Percentiles rank a stretch among this genome's conserved stretches.
Conservation (phyloP, 768 basidiomycete species). For the Multifurca ochricompacta region DNA sequence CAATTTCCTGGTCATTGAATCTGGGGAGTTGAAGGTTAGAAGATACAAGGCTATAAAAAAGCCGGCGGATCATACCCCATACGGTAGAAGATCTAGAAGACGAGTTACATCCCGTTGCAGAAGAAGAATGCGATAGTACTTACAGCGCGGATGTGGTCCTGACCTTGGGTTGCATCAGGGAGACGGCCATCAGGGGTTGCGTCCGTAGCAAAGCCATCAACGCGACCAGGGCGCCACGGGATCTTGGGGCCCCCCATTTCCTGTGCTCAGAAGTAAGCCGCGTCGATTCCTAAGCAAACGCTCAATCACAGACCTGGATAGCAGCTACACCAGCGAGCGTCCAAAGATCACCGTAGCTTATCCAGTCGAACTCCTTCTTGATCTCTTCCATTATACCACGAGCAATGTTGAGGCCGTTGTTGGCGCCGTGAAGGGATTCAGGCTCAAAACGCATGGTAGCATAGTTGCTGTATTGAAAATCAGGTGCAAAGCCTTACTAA, state of each 20-base stretch:
- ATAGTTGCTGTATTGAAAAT: constrained; percentile 59
- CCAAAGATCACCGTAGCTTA: constrained; percentile 95
- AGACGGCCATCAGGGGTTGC: constrained; percentile 85
- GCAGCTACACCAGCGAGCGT: constrained; percentile 92
- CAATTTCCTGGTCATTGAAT: constrained; percentile 97
- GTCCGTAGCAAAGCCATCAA: constrained; percentile 72
- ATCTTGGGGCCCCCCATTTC: constrained; percentile 92
- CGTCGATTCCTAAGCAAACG: background rate
- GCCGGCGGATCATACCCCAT: constrained; percentile 50
- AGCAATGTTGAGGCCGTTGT: constrained; percentile 74
- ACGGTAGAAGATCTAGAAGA: constrained; percentile 69
- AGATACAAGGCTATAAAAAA: background rate
- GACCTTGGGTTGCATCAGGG: constrained; percentile 78
- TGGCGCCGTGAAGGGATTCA: constrained; percentile 77
- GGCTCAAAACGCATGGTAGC: constrained; percentile 98
- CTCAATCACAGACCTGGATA: constrained; percentile 45
- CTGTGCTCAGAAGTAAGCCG: constrained; percentile 26
- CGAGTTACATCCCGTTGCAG: background rate
- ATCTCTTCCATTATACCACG: constrained; percentile 78
- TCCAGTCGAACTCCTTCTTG: constrained; percentile 87
- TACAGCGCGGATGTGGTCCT: constrained; percentile 77
- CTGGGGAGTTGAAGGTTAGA: constrained; percentile 24
- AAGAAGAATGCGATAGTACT: constrained; percentile 22
- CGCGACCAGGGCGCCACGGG: constrained; percentile 89
- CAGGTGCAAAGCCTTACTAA: constrained; percentile 8